Evolutionary conservation across 2,329 filamentous ascomycete genomes (phyloP), one percentile per base, ranked within the genome.

Genomic region (Fusarium nanum): DNA sequence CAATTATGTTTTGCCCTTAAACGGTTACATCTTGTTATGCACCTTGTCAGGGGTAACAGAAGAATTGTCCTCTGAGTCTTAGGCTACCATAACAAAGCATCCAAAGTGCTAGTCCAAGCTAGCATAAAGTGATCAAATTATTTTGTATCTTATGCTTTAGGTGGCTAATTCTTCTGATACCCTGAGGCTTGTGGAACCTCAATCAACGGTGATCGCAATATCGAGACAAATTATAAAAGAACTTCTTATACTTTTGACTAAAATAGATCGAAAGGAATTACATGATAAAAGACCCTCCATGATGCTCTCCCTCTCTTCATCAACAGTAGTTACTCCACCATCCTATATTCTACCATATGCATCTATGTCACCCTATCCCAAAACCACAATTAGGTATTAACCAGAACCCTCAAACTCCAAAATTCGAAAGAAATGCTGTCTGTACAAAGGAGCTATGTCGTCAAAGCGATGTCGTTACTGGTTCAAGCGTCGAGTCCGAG

Each of bases 311-410:
- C 22, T 30, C 46, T 34, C 32, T 46, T 45, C 42, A 44, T 50
- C 34, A 50, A 22, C 44, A 53, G 48, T 18, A 34, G 18, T 46
- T 46, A 37, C 25, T 52, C 27, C 55, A 55, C 53, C 28, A 6
- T 47, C 59, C 18, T 37, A 34, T 66, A 61, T 56, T 55, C 47
- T 30, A 34, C 30, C 46, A 54, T 53, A 56, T 60, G 22, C 56
- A 49, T 54, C 28, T 56, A 60, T 73, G 42, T 58, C 49, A 53
- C 56, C 30, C 34, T 42, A 34, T 46, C 27, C 46, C 25, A 6
- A 49, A 23, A 6, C 63, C 56, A 28, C 27, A 45, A 70, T 71
- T 70, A 69, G 60, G 42, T 70, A 70, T 70, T 67, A 59, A 65
- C 37, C 25, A 50, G 28, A 58, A 71, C 52, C 56, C 34, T 48